Base-by-base conservation (phyloP, 495 filamentous ascomycete species). In the Durotheca rogersii region DNA sequence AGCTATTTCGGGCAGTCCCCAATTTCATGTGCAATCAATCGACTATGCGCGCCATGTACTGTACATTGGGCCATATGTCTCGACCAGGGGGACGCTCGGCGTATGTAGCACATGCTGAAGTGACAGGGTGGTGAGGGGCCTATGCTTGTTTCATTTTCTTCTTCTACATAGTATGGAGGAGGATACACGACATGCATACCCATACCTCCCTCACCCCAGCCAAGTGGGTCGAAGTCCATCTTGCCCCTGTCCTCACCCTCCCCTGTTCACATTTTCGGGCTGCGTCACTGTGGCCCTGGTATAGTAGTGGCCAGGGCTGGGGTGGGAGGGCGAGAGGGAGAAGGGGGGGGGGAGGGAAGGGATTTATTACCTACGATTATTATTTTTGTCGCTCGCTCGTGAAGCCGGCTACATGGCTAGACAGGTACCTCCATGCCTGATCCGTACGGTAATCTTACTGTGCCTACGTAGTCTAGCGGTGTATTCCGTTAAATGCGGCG, bases 91-190 rank as follows among this genome's bases (percentile, higher is more conserved):
- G n/a, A n/a, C n/a, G n/a, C n/a, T 7, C n/a, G 25, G 25, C 4
- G 9, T 27, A 50, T 59, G 56, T 53, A 59, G 56, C 56, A 59
- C 56, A 59, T 59, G 56, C 41, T 53, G 56, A 50, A 53, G 34
- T 46, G 56, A 54, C 56, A 59, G 50, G 56, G 56, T 45, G 53
- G 30, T 42, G 41, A 50, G 56, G 54, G 56, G 56, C 56, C 50
- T 59, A 59, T 41, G 56, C 56, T 53, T 59, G 56, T 59, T 59
- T 59, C 56, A 59, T 53, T 59, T 59, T 53, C 56, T 59, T 59
- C 56, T 41, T 53, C n/a, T n/a, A n/a, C n/a, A n/a, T n/a, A n/a
- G n/a, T n/a, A n/a, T n/a, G n/a, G n/a, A 46, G 56, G 56, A 49
- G 50, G 43, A 34, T 38, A 52, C 41, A 58, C 45, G 35, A 33